Conservation (phyloP, 176 grass and related monocot genomes). For the Dendrocalamus sinicus region DNA sequence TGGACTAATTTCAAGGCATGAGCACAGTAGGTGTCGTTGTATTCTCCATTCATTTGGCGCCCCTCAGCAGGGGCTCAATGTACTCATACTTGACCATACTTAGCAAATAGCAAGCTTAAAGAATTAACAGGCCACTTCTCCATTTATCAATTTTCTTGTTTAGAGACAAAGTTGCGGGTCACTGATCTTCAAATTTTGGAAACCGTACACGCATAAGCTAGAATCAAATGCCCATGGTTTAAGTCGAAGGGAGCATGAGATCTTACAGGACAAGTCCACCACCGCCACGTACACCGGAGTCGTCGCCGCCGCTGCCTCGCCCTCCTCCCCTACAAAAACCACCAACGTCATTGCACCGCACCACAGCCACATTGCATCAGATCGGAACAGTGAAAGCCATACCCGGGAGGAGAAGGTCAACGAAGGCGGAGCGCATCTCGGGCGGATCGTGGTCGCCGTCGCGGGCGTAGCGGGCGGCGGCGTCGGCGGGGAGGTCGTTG, state of each 20-base stretch:
- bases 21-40: background rate
- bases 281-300: constrained; percentile 85
- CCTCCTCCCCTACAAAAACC: constrained; percentile 53
- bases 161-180: background rate
- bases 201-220: background rate
- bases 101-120: constrained; percentile 33
- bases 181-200: background rate
- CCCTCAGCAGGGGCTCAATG: background rate
- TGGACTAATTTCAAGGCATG: background rate
- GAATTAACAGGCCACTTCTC: background rate
- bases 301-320: constrained; percentile 42
- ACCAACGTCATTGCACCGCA: constrained; percentile 11
- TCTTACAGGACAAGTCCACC: constrained; percentile 89
- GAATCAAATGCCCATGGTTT: background rate
- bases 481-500: constrained; percentile 59
- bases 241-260: constrained; percentile 15
- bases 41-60: background rate
- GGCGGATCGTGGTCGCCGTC: constrained; percentile 58
- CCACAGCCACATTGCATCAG: constrained; percentile 6
- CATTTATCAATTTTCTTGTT: background rate
- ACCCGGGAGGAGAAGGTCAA: constrained; percentile 73
- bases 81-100: constrained; percentile 11
- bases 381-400: constrained; percentile 24
- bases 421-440: constrained; percentile 86
- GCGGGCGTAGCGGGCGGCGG: constrained; percentile 57